Conservation (phyloP, 371 early-diverging fungal genomes). For the Mucor ambiguus region DNA sequence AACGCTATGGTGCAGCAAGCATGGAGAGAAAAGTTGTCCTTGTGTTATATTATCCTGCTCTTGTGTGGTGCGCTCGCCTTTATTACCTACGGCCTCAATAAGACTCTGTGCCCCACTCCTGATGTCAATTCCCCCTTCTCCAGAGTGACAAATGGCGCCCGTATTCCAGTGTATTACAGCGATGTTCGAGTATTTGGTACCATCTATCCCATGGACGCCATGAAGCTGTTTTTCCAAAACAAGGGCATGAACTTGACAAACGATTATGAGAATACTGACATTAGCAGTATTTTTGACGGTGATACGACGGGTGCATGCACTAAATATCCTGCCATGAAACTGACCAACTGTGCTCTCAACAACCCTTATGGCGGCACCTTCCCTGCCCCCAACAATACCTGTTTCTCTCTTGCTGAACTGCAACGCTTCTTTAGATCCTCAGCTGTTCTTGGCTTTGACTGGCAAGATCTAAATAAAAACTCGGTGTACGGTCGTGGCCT, state of each 20-base stretch:
- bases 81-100: conserved; percentile 63
- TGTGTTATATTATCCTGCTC: conserved; percentile 68
- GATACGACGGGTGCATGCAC: conserved; percentile 40
- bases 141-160: conserved; percentile 20
- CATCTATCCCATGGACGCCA: conserved; percentile 41
- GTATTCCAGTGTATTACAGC: conserved; percentile 39
- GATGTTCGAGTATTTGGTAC: conserved; percentile 54
- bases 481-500: conserved; percentile 30
- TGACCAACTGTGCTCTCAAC: conserved; percentile 31
- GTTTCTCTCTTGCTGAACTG: conserved; percentile 39
- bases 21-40: conserved; percentile 75
- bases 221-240: conserved; percentile 40
- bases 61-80: conserved; percentile 64
- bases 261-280: conserved; percentile 55
- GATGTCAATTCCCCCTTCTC: conserved; percentile 26
- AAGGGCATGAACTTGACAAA: conserved; percentile 46
- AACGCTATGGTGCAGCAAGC: conserved; percentile 61
- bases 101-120: conserved; percentile 49
- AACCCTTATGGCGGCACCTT: conserved; percentile 55
- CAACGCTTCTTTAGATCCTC: conserved; percentile 23
- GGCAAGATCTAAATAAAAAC: conserved; percentile 41
- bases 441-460: conserved; percentile 39
- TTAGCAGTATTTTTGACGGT: conserved; percentile 54
- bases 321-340: conserved; percentile 20
- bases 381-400: conserved; percentile 26